Evolutionary conservation across 1,284 basidiomycete species (phyloP).

Genomic region (Phenoliferia sp.): DNA sequence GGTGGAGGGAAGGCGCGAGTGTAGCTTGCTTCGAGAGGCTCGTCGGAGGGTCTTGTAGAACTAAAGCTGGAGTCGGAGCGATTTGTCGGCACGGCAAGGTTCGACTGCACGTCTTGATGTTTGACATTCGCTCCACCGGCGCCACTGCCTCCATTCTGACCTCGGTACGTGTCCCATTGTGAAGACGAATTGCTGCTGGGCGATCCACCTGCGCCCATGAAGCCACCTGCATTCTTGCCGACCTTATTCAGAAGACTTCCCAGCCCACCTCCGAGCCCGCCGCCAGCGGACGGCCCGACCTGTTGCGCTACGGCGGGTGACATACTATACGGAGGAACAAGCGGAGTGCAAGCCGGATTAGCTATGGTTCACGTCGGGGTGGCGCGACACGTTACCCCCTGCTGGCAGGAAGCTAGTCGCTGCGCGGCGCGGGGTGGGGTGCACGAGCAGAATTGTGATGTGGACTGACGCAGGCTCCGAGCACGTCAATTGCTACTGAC

Average conservation of each 20-base stretch:
- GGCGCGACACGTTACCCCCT: too few relatives aligned
- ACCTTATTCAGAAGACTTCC: conserved; percentile 15
- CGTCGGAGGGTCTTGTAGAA: background rate
- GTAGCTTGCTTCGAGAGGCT: background rate
- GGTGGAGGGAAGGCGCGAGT: conserved; percentile 24
- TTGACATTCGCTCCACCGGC: background rate
- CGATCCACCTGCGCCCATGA: background rate
- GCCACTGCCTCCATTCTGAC: background rate
- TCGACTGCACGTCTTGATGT: background rate
- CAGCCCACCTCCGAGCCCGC: background rate
- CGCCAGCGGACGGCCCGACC: background rate
- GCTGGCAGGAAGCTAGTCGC: too few relatives aligned
- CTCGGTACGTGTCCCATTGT: background rate
- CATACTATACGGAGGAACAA: too few relatives aligned
- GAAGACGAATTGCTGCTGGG: background rate
- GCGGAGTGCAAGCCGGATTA: too few relatives aligned
- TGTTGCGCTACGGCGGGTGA: background rate
- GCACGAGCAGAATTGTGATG: too few relatives aligned
- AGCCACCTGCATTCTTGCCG: background rate
- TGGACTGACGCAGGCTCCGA: too few relatives aligned
- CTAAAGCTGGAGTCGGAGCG: background rate
- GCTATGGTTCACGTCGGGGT: too few relatives aligned
- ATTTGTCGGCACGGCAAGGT: background rate
- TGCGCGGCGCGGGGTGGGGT: too few relatives aligned
- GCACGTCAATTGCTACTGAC: too few relatives aligned